Base-by-base conservation (phyloP, 306 rosid genomes). In the Astragalus membranaceus region DNA sequence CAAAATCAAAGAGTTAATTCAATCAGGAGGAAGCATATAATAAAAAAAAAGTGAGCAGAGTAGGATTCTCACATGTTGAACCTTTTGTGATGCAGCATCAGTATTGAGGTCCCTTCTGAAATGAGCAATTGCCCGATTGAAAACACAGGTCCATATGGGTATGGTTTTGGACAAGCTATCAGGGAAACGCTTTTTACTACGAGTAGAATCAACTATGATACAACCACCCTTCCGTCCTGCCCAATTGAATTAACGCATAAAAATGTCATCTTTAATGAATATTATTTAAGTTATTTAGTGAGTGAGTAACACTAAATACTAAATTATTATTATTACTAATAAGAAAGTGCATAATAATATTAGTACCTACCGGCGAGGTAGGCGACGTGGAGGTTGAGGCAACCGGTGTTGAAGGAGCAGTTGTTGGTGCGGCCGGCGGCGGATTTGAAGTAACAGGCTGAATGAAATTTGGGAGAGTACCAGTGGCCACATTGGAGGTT, bases 141-240 rank as follows among this genome's bases (percentile, higher is more conserved):
- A 68, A 75, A 93, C 90, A 64, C 96, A 93, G 5, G 96, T 75
- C 98, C 97, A 93, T 55, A 93, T 87, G 65, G 98, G 97, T 60
- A 93, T 87, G 3, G 98, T 90, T 81, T 90, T 93, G 5, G 98
- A 93, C 98, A 93, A 85, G 83, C 98, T 93, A 39, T 93, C 97
- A 10, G 98, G 98, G 78, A 90, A 90, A 23, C 90, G 82, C 78
- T 90, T 90, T 80, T 96, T 96, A 80, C 75, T 84, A n/a, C 96
- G 78, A 35, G 98, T 93, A 43, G 98, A 88, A 87, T 93, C 98
- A 77, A 88, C 94, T 17, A 93, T 74, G 12, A 93, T 75, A 65
- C 97, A 90, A 41, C 98, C 98, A 10, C 94, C 88, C 62, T 78
- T 88, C 89, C 85, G 87, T 59, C 93, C 96, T 88, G 85, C 78